These are phyloP conservation scores for Fusarium chaquense DNA, from an alignment of 2,329 filamentous ascomycete genomes.

Conservation along the genomic window DNA sequence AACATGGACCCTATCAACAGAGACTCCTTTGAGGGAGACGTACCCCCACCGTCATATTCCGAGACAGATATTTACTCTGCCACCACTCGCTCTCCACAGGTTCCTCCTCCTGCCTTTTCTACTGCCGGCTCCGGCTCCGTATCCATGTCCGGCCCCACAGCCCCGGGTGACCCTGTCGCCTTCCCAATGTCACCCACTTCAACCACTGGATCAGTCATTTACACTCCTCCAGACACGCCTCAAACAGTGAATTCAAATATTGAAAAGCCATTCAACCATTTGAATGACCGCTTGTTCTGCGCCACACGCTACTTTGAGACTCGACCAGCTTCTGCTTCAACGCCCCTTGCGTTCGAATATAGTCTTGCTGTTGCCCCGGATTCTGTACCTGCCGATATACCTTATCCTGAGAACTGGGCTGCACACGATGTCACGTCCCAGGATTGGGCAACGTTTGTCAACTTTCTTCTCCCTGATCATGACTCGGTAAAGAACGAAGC, in stretches of 20 bases:
- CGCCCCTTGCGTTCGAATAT: conserved; percentile 46
- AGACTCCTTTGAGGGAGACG: conserved; percentile 50
- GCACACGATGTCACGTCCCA: conserved; percentile 60
- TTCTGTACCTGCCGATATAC: conserved; percentile 59
- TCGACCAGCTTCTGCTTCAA: conserved; percentile 52
- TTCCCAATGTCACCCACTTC: conserved; percentile 56
- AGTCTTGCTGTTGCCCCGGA: conserved; percentile 51
- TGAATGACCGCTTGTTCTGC: conserved; percentile 39
- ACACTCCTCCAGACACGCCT: conserved; percentile 65
- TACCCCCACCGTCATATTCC: conserved; percentile 67
- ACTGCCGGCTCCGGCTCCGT: conserved; percentile 35
- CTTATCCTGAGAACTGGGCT: conserved; percentile 56
- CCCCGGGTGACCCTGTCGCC: conserved; percentile 54
- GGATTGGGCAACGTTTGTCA: conserved; percentile 71
- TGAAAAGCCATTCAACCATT: conserved; percentile 15
- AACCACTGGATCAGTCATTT: conserved; percentile 60
- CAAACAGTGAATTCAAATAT: conserved; percentile 45
- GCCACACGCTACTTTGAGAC: conserved; percentile 60
- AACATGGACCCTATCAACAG: conserved; percentile 26
- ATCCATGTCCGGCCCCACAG: conserved; percentile 42
- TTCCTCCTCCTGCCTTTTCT: conserved; percentile 19
- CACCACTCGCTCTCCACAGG: conserved; percentile 47
- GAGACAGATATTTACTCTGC: conserved; percentile 69
- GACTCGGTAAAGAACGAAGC: conserved; percentile 58
- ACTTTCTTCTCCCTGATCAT: conserved; percentile 66